A percentile compares a stretch with the other conserved stretches of the same genome.
Conservation (phyloP, 2,329 filamentous ascomycete species). For the Drechslera avenae region DNA sequence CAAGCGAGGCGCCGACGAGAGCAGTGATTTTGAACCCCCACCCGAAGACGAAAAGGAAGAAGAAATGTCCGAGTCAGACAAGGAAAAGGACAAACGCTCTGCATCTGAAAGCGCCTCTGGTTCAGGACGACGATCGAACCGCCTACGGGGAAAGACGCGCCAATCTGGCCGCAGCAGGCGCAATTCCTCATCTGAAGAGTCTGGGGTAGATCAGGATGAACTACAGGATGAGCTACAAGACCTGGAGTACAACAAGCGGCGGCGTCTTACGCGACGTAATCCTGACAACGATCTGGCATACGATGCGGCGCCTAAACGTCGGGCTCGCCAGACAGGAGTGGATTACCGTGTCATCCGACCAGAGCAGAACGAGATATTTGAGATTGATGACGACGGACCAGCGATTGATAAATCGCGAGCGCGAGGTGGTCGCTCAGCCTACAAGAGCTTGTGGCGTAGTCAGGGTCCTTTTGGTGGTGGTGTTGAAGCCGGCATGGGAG, state of each 20-base stretch:
- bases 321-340: slow-evolving; percentile 67
- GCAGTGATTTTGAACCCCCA: slow-evolving; percentile 67
- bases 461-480: slow-evolving; percentile 92
- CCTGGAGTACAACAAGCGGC: slow-evolving; percentile 57
- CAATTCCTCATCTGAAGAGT: slow-evolving; percentile 55
- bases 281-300: slow-evolving; percentile 54
- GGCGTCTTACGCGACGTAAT: slow-evolving; percentile 38
- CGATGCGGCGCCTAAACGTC: slow-evolving; percentile 65
- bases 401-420: slow-evolving; percentile 71
- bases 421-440: slow-evolving; percentile 60
- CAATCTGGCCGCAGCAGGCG: slow-evolving; percentile 55
- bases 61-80: slow-evolving; percentile 58
- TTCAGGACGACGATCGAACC: slow-evolving; percentile 57
- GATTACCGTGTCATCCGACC: slow-evolving; percentile 88
- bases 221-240: slow-evolving; percentile 58
- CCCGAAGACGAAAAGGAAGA: slow-evolving; percentile 62
- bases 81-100: slow-evolving; percentile 50
- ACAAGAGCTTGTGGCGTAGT: slow-evolving; percentile 84
- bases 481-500: slow-evolving; percentile 75
- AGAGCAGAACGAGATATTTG: slow-evolving; percentile 70
- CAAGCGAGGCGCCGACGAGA: slow-evolving; percentile 57
- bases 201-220: slow-evolving; percentile 48
- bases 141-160: slow-evolving; percentile 55
- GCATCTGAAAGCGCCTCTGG: slow-evolving; percentile 46
- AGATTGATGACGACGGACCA: slow-evolving; percentile 72